These are phyloP conservation scores for Hemisphaericaspora subhashii DNA, from an alignment of 1,139 yeast genomes.

Conservation along the genomic window DNA sequence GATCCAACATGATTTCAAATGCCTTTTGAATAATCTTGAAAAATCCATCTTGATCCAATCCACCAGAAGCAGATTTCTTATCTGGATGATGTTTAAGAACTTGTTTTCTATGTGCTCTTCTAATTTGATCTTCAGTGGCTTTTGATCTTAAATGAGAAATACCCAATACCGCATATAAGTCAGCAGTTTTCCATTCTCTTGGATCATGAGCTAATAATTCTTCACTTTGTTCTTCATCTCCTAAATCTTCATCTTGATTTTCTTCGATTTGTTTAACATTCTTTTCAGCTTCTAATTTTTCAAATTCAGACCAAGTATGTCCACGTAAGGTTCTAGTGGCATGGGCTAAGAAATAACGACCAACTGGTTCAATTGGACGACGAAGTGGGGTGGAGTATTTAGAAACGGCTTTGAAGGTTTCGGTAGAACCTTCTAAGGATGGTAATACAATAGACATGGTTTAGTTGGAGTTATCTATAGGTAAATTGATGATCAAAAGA, in stretches of 20 bases:
- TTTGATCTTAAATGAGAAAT: slow-evolving; percentile 85
- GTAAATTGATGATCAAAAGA: not conserved
- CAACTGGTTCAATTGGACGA: slow-evolving; percentile 95
- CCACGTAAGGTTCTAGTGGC: slow-evolving; percentile 96
- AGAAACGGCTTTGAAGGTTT: slow-evolving; percentile 51
- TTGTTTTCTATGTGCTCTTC: slow-evolving; percentile 96
- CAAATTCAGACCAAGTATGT: slow-evolving; percentile 98
- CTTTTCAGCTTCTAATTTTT: slow-evolving; percentile 88
- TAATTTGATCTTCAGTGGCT: slow-evolving; percentile 91
- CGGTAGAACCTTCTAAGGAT: slow-evolving; percentile 39
- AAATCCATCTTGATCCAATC: slow-evolving; percentile 91
- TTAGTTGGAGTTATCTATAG: not conserved
- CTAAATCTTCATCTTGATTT: slow-evolving; percentile 68
- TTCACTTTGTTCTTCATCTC: slow-evolving; percentile 75
- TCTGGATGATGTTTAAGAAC: slow-evolving; percentile 98
- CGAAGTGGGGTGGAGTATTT: slow-evolving; percentile 67
- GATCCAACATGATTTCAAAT: slow-evolving; percentile 83
- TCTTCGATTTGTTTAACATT: slow-evolving; percentile 76
- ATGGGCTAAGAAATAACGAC: slow-evolving; percentile 92
- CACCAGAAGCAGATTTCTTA: slow-evolving; percentile 86
- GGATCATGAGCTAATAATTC: slow-evolving; percentile 88
- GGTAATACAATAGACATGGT: slow-evolving; percentile 40
- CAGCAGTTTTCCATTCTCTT: slow-evolving; percentile 97
- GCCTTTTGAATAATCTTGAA: slow-evolving; percentile 98
- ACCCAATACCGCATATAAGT: slow-evolving; percentile 95